Percentiles rank a stretch among this genome's conserved stretches.
Conservation (phyloP, 495 filamentous ascomycete species). For the Hamigera avellanea region DNA sequence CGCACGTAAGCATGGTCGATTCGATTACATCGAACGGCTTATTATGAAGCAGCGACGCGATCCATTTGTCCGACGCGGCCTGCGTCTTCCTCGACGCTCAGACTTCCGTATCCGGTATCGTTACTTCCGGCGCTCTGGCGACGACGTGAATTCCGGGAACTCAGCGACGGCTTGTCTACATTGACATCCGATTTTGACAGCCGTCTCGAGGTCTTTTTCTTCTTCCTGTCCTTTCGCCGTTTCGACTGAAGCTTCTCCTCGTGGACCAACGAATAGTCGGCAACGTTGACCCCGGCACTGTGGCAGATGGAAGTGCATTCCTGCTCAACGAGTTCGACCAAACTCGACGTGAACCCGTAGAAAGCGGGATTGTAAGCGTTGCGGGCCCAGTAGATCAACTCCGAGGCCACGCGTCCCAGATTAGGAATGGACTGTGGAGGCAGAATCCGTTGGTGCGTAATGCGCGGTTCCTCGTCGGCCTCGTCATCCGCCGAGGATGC, state of each 20-base stretch:
- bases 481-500: slow-evolving; percentile 22
- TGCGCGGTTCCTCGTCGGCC: slow-evolving; percentile 17
- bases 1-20: too few relatives aligned
- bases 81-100: slow-evolving; percentile 16
- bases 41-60: too few relatives aligned
- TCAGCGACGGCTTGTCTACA: background rate
- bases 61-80: background rate
- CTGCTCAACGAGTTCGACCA: slow-evolving; percentile 28
- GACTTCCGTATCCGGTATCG: slow-evolving; percentile 22
- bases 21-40: too few relatives aligned
- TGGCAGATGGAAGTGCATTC: slow-evolving; percentile 29
- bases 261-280: slow-evolving; percentile 13
- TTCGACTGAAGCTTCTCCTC: slow-evolving; percentile 54
- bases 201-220: slow-evolving; percentile 10
- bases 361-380: slow-evolving; percentile 38
- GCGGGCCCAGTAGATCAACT: slow-evolving; percentile 36
- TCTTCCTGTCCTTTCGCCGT: slow-evolving; percentile 52
- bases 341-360: slow-evolving; percentile 28
- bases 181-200: too few relatives aligned
- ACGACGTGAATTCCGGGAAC: slow-evolving; percentile 7
- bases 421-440: slow-evolving; percentile 23
- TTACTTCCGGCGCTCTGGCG: slow-evolving; percentile 17
- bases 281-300: slow-evolving; percentile 26
- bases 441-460: slow-evolving; percentile 4
- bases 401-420: slow-evolving; percentile 28